These are phyloP conservation scores for Schizochytrium sp. DNA, from an alignment of 108 stramenopile genomes.

Conservation along the genomic window DNA sequence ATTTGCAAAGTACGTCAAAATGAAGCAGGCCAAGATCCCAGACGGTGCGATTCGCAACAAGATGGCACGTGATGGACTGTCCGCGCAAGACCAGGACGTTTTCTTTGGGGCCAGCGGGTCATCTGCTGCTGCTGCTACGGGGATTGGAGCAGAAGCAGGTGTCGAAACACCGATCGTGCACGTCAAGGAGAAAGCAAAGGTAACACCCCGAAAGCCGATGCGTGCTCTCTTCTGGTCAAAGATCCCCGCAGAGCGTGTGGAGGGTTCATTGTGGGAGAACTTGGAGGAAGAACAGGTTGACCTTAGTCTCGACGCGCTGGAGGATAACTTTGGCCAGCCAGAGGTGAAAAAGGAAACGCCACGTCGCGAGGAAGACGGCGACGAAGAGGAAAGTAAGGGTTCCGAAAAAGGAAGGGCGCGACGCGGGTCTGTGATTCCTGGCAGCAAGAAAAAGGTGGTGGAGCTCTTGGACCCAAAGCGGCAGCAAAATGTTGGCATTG, in stretches of 20 bases:
- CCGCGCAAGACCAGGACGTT: not conserved
- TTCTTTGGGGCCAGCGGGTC: not conserved
- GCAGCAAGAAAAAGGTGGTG: not conserved
- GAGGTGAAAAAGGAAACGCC: not conserved
- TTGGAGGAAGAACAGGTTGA: not conserved
- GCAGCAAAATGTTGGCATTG: conserved; percentile 34
- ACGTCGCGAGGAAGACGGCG: not conserved
- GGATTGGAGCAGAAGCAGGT: not conserved
- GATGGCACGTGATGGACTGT: not conserved
- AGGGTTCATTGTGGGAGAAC: not conserved
- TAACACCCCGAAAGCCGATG: not conserved
- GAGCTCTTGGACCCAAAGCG: conserved; percentile 27
- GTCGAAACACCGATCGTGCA: not conserved
- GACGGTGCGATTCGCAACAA: not conserved
- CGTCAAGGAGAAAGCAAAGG: not conserved
- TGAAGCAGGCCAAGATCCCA: not conserved
- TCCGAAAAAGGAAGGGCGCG: not conserved
- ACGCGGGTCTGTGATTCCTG: not conserved
- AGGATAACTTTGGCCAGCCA: not conserved
- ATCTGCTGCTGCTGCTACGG: not conserved
- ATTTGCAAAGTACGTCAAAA: not conserved
- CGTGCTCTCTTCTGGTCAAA: conserved; percentile 12
- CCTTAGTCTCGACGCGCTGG: not conserved
- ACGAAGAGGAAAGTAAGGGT: not conserved
- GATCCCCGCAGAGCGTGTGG: not conserved